A percentile compares a stretch with the other conserved stretches of the same genome.
Evolutionary conservation across 202 grass and related monocot species (phyloP).

Genomic region (Bolboschoenoplectus hybrid): DNA sequence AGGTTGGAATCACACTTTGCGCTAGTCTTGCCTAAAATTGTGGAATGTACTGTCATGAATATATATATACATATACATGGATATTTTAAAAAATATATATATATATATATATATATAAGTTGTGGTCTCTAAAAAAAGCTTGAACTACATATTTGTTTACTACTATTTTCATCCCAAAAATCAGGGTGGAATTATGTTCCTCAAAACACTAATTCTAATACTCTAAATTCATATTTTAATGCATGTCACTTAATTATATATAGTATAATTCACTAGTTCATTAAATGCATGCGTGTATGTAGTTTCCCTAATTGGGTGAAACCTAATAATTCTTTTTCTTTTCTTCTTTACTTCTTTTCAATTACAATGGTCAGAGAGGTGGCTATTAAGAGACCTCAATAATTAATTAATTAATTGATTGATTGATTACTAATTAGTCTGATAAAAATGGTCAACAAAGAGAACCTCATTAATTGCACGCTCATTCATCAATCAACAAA

Average conservation of each 20-base stretch:
- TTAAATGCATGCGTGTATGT: too few relatives aligned
- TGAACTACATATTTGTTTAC: not conserved
- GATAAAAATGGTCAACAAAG: slow-evolving; percentile 16
- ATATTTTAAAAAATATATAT: not conserved
- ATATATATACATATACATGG: not conserved
- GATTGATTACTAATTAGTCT: not conserved
- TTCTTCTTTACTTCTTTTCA: not conserved
- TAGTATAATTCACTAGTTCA: too few relatives aligned
- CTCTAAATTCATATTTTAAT: too few relatives aligned
- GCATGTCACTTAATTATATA: too few relatives aligned
- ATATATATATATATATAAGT: too few relatives aligned
- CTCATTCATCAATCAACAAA: not conserved
- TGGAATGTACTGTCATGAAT: not conserved
- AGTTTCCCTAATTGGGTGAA: too few relatives aligned
- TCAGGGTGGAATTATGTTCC: not conserved
- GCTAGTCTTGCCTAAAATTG: slow-evolving; percentile 1
- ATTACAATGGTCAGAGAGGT: not conserved
- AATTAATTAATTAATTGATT: not conserved
- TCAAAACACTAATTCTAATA: too few relatives aligned
- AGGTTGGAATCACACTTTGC: slow-evolving; percentile 20
- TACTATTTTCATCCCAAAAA: not conserved
- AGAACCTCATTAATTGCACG: not conserved
- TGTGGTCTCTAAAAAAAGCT: not conserved
- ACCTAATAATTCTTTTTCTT: too few relatives aligned
- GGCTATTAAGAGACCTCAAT: not conserved